Evolutionary conservation across 495 filamentous ascomycete genomes (phyloP), one percentile per base, ranked within the genome.

Genomic region (Neurospora terricola): DNA sequence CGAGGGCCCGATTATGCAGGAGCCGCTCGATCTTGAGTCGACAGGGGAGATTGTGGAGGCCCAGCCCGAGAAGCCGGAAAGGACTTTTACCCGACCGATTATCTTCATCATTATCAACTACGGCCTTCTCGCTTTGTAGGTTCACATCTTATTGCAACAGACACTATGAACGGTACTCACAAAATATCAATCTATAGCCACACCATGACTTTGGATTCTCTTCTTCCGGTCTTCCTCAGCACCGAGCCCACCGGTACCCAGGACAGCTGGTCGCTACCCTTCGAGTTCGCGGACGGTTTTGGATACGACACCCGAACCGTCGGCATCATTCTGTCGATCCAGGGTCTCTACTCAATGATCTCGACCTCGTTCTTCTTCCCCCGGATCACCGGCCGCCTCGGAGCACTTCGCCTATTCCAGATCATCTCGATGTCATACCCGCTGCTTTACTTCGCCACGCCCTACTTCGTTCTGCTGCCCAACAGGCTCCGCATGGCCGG

Each of bases 51-150:
- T 34, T 7, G 48, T 43, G 12, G 30, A 18, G 2, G 30, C 69
- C 2, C 74, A 73, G 38, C n/a, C 70, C 4, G 74, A 77, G 14
- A 83, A 73, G 59, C 73, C 77, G 12, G 39, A 77, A 0, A 82
- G 73, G 66, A 82, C 82, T 14, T 97, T 99, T 78, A 97, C 91
- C 21, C 87, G 82, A 76, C 93, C 94, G 70, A 92, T 98, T 69
- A 79, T 96, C 69, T 83, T 93, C 59, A 92, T 92, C 75, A 97
- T 98, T 74, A 81, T 94, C 69, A 92, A 90, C 70, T 97, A 96
- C 77, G 96, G 96, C 43, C 93, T 99, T 77, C 86, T 99, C 38
- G 96, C 96, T 74, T 98, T 97, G 93, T 97, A 88, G 89, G 94
- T 91, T 34, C 18, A 71, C 69, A 10, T 38, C 21, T 18, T 38